phyloP scores from a whole-genome alignment of 352 stramenopile species.

The Pseudoperonospora humuli region DNA sequence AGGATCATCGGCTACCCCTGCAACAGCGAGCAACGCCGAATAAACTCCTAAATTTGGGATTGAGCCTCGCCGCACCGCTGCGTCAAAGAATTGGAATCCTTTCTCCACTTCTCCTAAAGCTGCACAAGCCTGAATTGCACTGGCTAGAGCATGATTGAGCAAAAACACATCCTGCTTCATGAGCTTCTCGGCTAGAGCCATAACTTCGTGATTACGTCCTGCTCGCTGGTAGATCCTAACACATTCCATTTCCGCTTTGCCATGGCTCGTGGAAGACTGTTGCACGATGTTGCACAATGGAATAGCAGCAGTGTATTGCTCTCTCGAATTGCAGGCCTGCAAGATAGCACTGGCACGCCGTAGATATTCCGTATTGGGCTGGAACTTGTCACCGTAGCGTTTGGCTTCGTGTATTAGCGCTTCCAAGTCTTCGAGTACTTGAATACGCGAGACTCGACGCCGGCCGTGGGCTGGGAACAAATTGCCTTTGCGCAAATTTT shows the following conservation, averaged over 20 bases:
- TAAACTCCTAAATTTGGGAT: constrained; percentile 66
- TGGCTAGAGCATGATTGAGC: constrained; percentile 46
- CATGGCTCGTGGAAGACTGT: constrained; percentile 25
- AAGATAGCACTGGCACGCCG: constrained; percentile 34
- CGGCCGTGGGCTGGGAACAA: background rate
- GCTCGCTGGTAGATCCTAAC: constrained; percentile 59
- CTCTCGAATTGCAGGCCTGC: constrained; percentile 39
- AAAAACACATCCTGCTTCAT: constrained; percentile 61
- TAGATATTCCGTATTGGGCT: constrained; percentile 41
- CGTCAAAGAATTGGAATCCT: constrained; percentile 55
- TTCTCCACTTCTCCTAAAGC: constrained; percentile 37
- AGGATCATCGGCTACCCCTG: constrained; percentile 35
- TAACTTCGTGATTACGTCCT: constrained; percentile 37
- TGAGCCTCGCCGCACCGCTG: constrained; percentile 40
- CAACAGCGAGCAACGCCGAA: constrained; percentile 48
- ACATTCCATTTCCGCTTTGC: constrained; percentile 42
- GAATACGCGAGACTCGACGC: constrained; percentile 4
- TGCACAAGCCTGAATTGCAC: constrained; percentile 53
- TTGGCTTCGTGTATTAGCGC: constrained; percentile 30
- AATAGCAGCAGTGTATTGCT: constrained; percentile 47
- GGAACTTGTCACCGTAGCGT: constrained; percentile 14
- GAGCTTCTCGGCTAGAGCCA: constrained; percentile 42
- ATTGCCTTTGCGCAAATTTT: constrained; percentile 10
- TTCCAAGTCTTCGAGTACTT: constrained; percentile 33
- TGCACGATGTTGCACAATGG: constrained; percentile 51